Conservation (phyloP, 768 basidiomycete genomes). For the Amanita exitialis region DNA sequence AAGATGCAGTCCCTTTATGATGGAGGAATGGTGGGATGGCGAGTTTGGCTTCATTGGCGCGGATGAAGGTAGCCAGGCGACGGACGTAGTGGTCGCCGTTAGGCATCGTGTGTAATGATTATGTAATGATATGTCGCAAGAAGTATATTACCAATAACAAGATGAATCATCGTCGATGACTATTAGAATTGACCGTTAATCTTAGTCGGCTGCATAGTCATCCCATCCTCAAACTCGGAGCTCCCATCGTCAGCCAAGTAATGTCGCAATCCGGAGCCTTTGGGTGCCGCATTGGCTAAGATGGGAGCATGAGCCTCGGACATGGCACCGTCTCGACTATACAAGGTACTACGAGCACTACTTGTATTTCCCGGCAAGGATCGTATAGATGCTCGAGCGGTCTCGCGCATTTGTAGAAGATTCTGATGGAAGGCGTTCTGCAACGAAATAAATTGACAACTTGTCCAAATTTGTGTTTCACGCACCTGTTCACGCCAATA, state of each 20-base stretch:
- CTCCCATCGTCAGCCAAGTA: conserved; percentile 40
- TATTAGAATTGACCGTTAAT: conserved; percentile 38
- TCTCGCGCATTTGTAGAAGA: conserved; percentile 70
- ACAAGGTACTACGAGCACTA: conserved; percentile 39
- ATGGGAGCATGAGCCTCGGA: conserved; percentile 52
- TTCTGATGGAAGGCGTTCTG: conserved; percentile 77
- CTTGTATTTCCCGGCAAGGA: conserved; percentile 37
- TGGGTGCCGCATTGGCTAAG: conserved; percentile 34
- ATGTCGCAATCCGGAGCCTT: conserved; percentile 45
- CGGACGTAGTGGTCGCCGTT: conserved; percentile 71
- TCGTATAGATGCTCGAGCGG: conserved; percentile 56
- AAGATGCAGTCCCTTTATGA: conserved; percentile 19
- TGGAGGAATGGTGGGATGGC: conserved; percentile 37
- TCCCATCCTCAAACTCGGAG: conserved; percentile 39
- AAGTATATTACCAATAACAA: too few relatives aligned
- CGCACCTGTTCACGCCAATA: conserved; percentile 84
- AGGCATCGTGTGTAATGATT: conserved; percentile 26
- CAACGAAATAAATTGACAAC: conserved; percentile 4
- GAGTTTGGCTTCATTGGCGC: conserved; percentile 60
- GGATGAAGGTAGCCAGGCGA: conserved; percentile 60
- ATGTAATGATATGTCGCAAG: conserved; percentile 39
- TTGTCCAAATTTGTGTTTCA: not conserved
- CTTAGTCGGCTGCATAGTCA: conserved; percentile 29
- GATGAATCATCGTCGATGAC: conserved; percentile 69
- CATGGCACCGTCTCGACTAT: conserved; percentile 30